Percentiles rank a stretch among this genome's conserved stretches.
These are phyloP conservation scores for Globisporangium canariense DNA, from an alignment of 352 stramenopile species.

Conservation along the genomic window DNA sequence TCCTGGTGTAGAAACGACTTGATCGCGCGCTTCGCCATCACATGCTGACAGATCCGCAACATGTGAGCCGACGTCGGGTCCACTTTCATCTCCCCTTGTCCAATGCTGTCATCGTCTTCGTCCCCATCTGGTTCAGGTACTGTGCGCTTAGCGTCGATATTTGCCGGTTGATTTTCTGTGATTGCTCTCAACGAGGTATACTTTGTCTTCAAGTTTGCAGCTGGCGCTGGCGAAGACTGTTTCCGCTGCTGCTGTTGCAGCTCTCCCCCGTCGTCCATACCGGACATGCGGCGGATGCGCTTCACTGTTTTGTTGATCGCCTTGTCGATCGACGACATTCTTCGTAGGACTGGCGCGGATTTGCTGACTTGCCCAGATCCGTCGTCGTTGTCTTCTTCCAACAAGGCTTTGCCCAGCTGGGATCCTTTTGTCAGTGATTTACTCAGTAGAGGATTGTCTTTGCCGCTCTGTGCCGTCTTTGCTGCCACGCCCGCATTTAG, in stretches of 20 bases:
- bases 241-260: neutral
- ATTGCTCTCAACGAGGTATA: conserved; percentile 40
- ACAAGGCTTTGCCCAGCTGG: neutral
- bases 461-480: conserved; percentile 2
- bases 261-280: conserved; percentile 18
- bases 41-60: conserved; percentile 66
- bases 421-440: neutral
- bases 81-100: conserved; percentile 24
- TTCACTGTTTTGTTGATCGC: conserved; percentile 63
- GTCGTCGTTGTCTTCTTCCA: conserved; percentile 13
- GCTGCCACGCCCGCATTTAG: conserved; percentile 21
- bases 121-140: conserved; percentile 9
- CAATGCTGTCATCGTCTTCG: conserved; percentile 21
- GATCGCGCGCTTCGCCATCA: conserved; percentile 68
- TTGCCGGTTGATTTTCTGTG: conserved; percentile 7
- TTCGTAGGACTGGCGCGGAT: conserved; percentile 27
- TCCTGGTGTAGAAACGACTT: conserved; percentile 60
- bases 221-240: neutral
- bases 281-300: conserved; percentile 48
- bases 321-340: conserved; percentile 57
- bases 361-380: conserved; percentile 14
- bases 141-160: conserved; percentile 10
- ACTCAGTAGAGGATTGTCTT: neutral
- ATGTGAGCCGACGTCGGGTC: conserved; percentile 58
- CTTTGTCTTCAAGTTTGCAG: conserved; percentile 19